These are phyloP conservation scores for Dendrobium chrysotoxum DNA, from an alignment of 106 monocot species.

Conservation along the genomic window DNA sequence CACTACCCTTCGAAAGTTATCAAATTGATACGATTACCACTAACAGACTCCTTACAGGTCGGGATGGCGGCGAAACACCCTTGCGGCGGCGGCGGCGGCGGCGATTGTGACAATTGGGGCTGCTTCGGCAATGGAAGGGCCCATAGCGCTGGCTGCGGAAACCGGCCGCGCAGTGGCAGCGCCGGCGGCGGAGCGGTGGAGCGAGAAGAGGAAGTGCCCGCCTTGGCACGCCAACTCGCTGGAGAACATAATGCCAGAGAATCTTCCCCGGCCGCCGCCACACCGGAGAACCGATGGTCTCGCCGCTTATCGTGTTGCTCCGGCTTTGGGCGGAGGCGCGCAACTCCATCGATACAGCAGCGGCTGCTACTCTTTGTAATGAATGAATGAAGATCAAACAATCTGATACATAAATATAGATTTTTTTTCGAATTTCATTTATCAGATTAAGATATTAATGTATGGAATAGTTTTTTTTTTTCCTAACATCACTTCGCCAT, in stretches of 20 bases:
- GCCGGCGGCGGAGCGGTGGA: constrained; percentile 8
- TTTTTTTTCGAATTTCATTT: no score
- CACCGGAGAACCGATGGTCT: constrained; percentile 9
- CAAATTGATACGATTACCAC: no score
- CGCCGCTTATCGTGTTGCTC: not conserved
- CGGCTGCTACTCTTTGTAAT: constrained; percentile 13
- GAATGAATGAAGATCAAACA: not conserved
- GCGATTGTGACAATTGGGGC: not conserved
- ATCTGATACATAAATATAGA: no score
- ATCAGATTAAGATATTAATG: no score
- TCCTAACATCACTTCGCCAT: no score
- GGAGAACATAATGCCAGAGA: constrained; percentile 31
- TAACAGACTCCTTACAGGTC: no score
- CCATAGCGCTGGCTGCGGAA: not conserved
- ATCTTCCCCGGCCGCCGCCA: constrained; percentile 16
- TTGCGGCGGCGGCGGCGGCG: not conserved
- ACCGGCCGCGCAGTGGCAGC: not conserved
- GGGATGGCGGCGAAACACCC: no score
- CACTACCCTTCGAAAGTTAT: no score
- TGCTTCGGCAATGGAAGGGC: no score
- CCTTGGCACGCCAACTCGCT: constrained; percentile 24
- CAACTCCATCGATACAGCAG: not conserved
- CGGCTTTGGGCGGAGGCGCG: not conserved
- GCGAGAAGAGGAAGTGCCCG: constrained; percentile 26
- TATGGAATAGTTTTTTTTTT: no score